These are phyloP conservation scores for Microbotryum scabiosae DNA, from an alignment of 1,284 basidiomycete genomes.

Conservation along the genomic window DNA sequence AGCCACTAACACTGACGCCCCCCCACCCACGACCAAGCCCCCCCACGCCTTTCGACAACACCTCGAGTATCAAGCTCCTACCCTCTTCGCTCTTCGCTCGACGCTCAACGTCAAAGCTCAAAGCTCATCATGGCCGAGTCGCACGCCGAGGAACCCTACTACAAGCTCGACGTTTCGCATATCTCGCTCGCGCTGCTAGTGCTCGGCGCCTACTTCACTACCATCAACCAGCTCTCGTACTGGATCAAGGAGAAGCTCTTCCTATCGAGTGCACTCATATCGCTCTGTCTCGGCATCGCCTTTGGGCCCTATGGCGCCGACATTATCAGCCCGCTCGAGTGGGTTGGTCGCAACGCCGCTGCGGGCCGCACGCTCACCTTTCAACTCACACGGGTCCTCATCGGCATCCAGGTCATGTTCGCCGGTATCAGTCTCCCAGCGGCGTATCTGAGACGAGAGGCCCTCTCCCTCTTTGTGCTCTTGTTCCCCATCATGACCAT, in stretches of 20 bases:
- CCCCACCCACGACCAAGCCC: too few relatives aligned
- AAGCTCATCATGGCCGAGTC: too few relatives aligned
- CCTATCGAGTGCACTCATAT: slow-evolving; percentile 34
- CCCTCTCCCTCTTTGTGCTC: slow-evolving; percentile 38
- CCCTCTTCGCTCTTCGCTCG: too few relatives aligned
- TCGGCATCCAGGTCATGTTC: slow-evolving; percentile 39
- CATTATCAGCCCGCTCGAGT: background rate
- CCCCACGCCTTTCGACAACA: too few relatives aligned
- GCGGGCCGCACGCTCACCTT: background rate
- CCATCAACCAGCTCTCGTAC: slow-evolving; percentile 41
- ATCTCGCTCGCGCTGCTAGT: slow-evolving; percentile 16
- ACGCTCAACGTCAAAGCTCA: too few relatives aligned
- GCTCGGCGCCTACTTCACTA: slow-evolving; percentile 28
- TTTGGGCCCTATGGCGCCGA: slow-evolving; percentile 3
- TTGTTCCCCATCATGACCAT: slow-evolving; percentile 41
- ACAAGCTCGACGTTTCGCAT: background rate
- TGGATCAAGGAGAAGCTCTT: slow-evolving; percentile 43
- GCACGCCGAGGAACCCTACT: too few relatives aligned
- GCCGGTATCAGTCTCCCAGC: slow-evolving; percentile 39
- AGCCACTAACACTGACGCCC: too few relatives aligned
- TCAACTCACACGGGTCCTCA: slow-evolving; percentile 34
- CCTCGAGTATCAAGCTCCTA: too few relatives aligned
- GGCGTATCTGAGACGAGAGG: slow-evolving; percentile 36
- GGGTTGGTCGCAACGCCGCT: background rate
- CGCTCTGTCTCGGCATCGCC: slow-evolving; percentile 18